Base-by-base conservation (phyloP, 1,284 basidiomycete genomes). In the Afroboletus lepidellus region DNA sequence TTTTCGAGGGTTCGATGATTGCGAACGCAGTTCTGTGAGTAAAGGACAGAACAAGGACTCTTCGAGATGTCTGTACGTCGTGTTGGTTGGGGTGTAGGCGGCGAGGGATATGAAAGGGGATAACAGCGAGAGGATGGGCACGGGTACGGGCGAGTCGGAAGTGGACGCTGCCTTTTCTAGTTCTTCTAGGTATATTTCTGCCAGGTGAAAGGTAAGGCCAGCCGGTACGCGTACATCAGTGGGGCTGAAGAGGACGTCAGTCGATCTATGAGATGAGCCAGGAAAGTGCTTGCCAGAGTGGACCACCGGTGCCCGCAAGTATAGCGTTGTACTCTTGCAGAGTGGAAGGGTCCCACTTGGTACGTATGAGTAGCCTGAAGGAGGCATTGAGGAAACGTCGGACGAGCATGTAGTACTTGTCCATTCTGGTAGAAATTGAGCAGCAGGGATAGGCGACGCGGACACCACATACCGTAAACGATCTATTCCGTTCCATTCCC, bases 391-490 rank as follows among this genome's bases (percentile, higher is more conserved):
- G 77, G 64, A 94, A 98, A 54, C 90, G 79, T 47, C 96, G 80
- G 55, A 98, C 85, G 46, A 99, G 86, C 81, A 98, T 85, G 67
- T 96, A 95, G 70, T 92, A 99, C 70, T 99, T 99, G 80, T 98
- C 94, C 69, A 97, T 87, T 60, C 94, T 95, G 66, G 9, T 25
- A 37, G 41, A 34, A 34, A 41, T n/a, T 52, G 27, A 50, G 46
- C 50, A 36, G 20, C 41, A 42, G 37, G n/a, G 49, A 55, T 25
- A 29, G 37, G 16, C 33, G 43, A 42, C 33, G 38, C 7, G 41
- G 18, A 39, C 16, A 11, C 8, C 12, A 64, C 74, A 57, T 51
- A 95, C 94, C 94, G 76, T 63, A 95, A 75, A 48, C 92, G 79
- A 67, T 99, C 96, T 50, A 99, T 87, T 1, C 92, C 91, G 51